A percentile compares a stretch with the other conserved stretches of the same genome.
phyloP scores from a whole-genome alignment of 2,329 filamentous ascomycete genomes.

The Colletotrichum endophyticum region DNA sequence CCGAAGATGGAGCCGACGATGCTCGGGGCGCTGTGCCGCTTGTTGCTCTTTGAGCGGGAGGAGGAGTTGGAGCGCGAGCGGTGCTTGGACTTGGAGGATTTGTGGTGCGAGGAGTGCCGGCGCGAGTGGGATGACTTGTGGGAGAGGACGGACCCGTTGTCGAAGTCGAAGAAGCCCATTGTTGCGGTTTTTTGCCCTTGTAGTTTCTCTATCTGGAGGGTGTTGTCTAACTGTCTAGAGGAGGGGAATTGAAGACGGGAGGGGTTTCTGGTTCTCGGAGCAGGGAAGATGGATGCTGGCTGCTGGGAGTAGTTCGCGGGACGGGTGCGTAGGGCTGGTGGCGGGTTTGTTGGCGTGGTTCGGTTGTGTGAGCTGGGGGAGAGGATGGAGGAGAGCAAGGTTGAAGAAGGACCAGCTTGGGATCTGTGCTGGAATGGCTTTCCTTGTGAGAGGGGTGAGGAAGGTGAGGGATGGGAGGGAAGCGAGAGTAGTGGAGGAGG shows the following conservation, averaged over 20 bases:
- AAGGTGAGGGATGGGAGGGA: background rate
- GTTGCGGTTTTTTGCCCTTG: background rate
- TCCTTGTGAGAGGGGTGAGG: background rate
- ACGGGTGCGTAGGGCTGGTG: background rate
- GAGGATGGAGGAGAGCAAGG: background rate
- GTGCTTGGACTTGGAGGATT: slow-evolving; percentile 30
- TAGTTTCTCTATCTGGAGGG: background rate
- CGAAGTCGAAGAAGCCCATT: slow-evolving; percentile 24
- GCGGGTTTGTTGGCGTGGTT: background rate
- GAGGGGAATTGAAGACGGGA: background rate
- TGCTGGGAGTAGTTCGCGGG: background rate
- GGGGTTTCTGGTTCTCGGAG: background rate
- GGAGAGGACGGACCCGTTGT: slow-evolving; percentile 20
- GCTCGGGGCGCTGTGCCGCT: slow-evolving; percentile 36
- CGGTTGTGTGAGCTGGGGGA: background rate
- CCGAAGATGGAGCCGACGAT: slow-evolving; percentile 51
- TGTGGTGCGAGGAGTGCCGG: slow-evolving; percentile 17
- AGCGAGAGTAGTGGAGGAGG: background rate
- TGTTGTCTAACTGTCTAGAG: background rate
- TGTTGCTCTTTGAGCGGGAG: slow-evolving; percentile 34
- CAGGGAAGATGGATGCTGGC: background rate
- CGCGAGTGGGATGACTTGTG: slow-evolving; percentile 20
- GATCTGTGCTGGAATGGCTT: background rate
- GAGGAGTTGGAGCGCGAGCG: slow-evolving; percentile 43
- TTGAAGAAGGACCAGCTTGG: background rate